Evolutionary conservation across 768 basidiomycete genomes (phyloP).

Genomic region (Chalciporus piperatus): DNA sequence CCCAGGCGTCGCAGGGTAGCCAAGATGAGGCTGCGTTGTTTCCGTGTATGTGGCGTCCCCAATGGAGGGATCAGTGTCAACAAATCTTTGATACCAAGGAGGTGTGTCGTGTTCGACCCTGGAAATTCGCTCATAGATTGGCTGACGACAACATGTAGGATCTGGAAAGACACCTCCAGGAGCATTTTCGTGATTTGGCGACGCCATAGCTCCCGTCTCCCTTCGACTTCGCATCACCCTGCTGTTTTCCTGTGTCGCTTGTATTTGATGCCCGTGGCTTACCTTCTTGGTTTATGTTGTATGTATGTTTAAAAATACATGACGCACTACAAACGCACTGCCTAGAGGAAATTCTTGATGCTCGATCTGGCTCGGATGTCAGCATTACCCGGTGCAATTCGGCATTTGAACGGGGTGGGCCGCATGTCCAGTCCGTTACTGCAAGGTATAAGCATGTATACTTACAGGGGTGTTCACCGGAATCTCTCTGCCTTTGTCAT

Average conservation of each 20-base stretch:
- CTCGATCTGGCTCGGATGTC: not conserved
- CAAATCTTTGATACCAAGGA: constrained; percentile 30
- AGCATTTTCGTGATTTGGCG: constrained; percentile 17
- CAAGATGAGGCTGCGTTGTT: constrained; percentile 20
- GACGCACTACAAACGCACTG: too few species aligned
- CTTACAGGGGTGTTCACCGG: not conserved
- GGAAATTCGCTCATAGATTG: not conserved
- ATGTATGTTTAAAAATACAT: not conserved
- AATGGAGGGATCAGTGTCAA: constrained; percentile 25
- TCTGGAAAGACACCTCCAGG: constrained; percentile 24
- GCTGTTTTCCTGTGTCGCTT: not conserved
- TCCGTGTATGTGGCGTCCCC: constrained; percentile 31
- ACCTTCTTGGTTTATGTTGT: not conserved
- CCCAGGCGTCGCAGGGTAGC: constrained; percentile 1
- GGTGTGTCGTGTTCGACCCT: constrained; percentile 9
- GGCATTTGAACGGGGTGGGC: not conserved
- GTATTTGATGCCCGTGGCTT: not conserved
- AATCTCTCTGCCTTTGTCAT: not conserved
- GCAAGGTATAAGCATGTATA: too few species aligned
- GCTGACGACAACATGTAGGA: constrained; percentile 13
- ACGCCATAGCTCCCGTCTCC: not conserved
- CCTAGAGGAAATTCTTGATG: not conserved
- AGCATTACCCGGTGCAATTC: not conserved
- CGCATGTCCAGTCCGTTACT: not conserved
- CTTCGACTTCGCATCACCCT: too few species aligned